Evolutionary conservation across 306 rosid species (phyloP).

Genomic region (Prunus salicina): DNA sequence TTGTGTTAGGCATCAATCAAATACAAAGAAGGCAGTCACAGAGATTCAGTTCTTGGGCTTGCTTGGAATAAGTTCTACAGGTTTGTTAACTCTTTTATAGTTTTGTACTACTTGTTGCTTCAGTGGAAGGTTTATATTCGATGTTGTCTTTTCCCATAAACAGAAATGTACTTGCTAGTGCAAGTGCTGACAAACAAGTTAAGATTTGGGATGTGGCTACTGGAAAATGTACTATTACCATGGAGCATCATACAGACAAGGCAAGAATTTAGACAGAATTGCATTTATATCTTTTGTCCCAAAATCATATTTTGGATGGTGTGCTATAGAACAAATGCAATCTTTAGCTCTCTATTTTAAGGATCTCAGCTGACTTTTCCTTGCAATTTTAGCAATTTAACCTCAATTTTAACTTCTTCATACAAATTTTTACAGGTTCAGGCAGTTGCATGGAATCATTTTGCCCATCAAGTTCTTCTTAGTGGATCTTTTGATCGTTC

Average conservation of each 20-base stretch:
- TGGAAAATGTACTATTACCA: constrained; percentile 66
- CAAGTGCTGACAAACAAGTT: constrained; percentile 81
- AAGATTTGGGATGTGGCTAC: constrained; percentile 87
- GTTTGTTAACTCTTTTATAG: constrained; percentile 34
- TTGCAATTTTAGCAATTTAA: constrained; percentile 12
- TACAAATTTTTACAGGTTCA: constrained; percentile 69
- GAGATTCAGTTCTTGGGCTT: constrained; percentile 84
- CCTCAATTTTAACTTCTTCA: constrained; percentile 23
- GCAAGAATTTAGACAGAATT: constrained; percentile 33
- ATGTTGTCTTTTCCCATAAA: constrained; percentile 1
- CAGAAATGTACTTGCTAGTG: constrained; percentile 92
- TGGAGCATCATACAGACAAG: constrained; percentile 93
- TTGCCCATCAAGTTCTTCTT: constrained; percentile 73
- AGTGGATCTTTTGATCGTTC: constrained; percentile 93
- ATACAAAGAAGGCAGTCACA: constrained; percentile 85
- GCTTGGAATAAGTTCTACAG: constrained; percentile 93
- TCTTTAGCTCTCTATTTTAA: neutral
- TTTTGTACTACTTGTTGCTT: constrained; percentile 19
- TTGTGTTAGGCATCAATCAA: constrained; percentile 51
- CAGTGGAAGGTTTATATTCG: constrained; percentile 2
- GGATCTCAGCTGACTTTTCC: neutral
- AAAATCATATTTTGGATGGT: neutral
- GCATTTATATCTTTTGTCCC: neutral
- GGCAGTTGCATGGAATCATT: constrained; percentile 86
- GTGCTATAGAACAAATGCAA: neutral